Evolutionary conservation across 106 monocot species (phyloP).

Genomic region (Narthecium ossifragum): DNA sequence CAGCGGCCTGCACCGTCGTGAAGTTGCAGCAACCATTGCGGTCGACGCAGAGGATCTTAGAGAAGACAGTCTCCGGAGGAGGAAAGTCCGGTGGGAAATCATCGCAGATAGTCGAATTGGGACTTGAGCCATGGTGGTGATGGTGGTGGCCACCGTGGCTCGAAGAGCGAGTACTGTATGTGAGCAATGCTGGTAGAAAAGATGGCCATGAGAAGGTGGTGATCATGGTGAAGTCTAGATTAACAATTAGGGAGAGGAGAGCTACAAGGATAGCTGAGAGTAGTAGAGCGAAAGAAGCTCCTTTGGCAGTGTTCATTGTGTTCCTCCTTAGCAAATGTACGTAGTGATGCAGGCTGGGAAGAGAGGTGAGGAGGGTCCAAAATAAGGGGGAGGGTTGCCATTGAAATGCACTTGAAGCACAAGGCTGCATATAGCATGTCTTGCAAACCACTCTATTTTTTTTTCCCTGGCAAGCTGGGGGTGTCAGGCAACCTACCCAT

Average conservation of each 20-base stretch:
- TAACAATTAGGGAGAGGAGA: constrained; percentile 25
- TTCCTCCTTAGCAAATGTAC: too few species aligned
- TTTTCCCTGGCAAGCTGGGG: constrained; percentile 18
- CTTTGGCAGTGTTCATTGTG: constrained; percentile 22
- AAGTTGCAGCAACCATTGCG: constrained; percentile 84
- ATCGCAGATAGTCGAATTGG: constrained; percentile 33
- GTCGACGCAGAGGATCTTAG: constrained; percentile 64
- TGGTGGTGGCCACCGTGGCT: neutral
- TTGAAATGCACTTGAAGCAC: constrained; percentile 35
- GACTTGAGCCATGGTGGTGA: neutral
- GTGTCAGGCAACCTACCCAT: constrained; percentile 24
- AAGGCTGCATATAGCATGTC: constrained; percentile 29
- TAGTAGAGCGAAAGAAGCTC: constrained; percentile 20
- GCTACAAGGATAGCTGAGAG: constrained; percentile 17
- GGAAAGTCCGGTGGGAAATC: constrained; percentile 51
- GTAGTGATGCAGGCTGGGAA: constrained; percentile 7
- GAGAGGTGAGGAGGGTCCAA: neutral
- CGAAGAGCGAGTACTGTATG: neutral
- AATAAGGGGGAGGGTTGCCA: neutral
- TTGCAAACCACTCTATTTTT: constrained; percentile 35
- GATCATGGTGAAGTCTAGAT: constrained; percentile 6
- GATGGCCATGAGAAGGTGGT: neutral
- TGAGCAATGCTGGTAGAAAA: neutral
- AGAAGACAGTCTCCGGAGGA: constrained; percentile 38
- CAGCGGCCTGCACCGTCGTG: constrained; percentile 69